These are phyloP conservation scores for Taiwanofungus camphoratus DNA, from an alignment of 1,284 basidiomycete genomes.

Conservation along the genomic window DNA sequence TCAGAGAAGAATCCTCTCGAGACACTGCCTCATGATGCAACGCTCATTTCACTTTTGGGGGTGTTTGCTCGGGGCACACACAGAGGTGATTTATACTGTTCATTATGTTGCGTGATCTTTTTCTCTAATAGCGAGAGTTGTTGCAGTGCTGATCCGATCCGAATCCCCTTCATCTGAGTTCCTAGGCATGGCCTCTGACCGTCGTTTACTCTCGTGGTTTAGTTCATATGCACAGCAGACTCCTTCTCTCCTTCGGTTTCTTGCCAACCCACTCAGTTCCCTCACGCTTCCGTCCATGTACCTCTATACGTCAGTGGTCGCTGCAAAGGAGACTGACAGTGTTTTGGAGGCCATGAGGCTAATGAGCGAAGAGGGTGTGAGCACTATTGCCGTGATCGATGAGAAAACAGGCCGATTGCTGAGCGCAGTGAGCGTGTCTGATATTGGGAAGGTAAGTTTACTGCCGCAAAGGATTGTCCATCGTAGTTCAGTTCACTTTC, in stretches of 20 bases:
- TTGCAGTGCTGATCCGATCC: slow-evolving; percentile 49
- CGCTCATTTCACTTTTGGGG: slow-evolving; percentile 54
- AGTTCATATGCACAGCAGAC: slow-evolving; percentile 41
- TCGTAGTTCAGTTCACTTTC: neutral
- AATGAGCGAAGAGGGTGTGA: slow-evolving; percentile 78
- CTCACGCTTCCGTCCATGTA: slow-evolving; percentile 62
- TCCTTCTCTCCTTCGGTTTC: slow-evolving; percentile 44
- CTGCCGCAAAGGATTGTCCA: neutral
- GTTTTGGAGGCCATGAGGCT: slow-evolving; percentile 73
- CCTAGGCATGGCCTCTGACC: slow-evolving; percentile 69
- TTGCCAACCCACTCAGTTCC: slow-evolving; percentile 49
- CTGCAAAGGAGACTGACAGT: slow-evolving; percentile 47
- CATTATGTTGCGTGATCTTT: neutral
- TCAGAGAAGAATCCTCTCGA: slow-evolving; percentile 78
- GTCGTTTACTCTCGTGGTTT: slow-evolving; percentile 58
- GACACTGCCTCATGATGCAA: slow-evolving; percentile 54
- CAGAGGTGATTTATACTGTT: slow-evolving; percentile 40
- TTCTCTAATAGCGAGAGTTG: neutral
- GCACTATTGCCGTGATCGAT: slow-evolving; percentile 69
- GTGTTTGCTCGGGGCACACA: slow-evolving; percentile 66
- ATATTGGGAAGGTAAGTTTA: slow-evolving; percentile 56
- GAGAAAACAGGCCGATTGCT: slow-evolving; percentile 54
- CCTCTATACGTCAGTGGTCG: slow-evolving; percentile 54
- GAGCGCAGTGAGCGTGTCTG: slow-evolving; percentile 74
- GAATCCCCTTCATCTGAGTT: slow-evolving; percentile 35